phyloP scores from a whole-genome alignment of 768 basidiomycete species.

The Kondoa subrosea region DNA sequence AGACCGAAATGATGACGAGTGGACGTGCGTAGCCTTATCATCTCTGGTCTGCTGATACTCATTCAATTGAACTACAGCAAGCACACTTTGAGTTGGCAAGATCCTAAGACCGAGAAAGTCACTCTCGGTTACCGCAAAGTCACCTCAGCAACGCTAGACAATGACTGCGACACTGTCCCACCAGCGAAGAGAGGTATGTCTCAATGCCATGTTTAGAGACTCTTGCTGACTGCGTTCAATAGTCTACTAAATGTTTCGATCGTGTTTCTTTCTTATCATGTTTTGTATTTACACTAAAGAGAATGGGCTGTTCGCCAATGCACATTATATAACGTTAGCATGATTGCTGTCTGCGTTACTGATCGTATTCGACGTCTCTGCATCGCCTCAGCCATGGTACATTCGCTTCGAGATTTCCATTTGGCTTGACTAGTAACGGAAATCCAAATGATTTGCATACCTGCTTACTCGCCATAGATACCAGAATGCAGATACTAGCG shows the following conservation, averaged over 20 bases:
- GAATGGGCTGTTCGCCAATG: neutral
- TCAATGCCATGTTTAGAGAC: neutral
- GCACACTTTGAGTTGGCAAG: slow-evolving; percentile 78
- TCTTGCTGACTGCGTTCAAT: neutral
- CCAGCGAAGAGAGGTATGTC: neutral
- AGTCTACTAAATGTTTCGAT: neutral
- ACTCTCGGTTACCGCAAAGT: slow-evolving; percentile 77
- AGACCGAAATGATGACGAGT: slow-evolving; percentile 87
- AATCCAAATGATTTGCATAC: too few relatives aligned
- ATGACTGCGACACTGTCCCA: slow-evolving; percentile 45
- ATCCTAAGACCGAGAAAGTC: slow-evolving; percentile 59
- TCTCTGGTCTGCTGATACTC: neutral
- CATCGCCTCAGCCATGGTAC: too few relatives aligned
- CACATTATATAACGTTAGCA: neutral
- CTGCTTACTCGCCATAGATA: too few relatives aligned
- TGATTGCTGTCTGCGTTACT: too few relatives aligned
- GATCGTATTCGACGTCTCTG: too few relatives aligned
- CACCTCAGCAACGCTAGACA: slow-evolving; percentile 69
- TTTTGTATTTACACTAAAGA: too few relatives aligned
- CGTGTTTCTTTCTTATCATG: too few relatives aligned
- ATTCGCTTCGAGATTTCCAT: too few relatives aligned
- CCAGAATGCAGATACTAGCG: too few relatives aligned
- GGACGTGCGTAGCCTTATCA: slow-evolving; percentile 43
- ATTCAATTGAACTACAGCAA: slow-evolving; percentile 30
- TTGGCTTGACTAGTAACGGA: too few relatives aligned